Evolutionary conservation across 768 basidiomycete genomes (phyloP), one percentile per base, ranked within the genome.

Genomic region (Termitomyces sp.): DNA sequence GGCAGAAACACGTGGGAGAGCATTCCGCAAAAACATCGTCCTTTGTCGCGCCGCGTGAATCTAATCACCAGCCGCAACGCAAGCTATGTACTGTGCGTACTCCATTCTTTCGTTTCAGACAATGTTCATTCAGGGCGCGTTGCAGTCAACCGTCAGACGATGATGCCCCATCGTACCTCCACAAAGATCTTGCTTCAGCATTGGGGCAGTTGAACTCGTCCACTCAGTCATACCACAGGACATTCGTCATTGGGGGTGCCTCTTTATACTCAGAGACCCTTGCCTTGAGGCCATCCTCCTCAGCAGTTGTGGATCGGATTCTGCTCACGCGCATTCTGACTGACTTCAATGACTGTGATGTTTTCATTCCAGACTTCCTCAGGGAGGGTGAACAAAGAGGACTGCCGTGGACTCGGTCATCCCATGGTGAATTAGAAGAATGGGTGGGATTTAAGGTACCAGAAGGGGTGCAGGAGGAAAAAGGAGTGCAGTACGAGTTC

Each of bases 1-100:
- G 97, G 97, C 13, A 83, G 96, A 59, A 94, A 92, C 69, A 96
- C 95, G 15, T 99, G 97, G 97, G 94, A 98, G 76, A 92, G 92
- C 71, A 98, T 99, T 58, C 96, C 97, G 8, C 65, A 70, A 20
- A 91, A 87, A 71, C 91, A 90, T 75, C 81, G 91, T 63, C 97
- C 97, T 5, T 81, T 99, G 20, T 78, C 82, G 45, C 83, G 81
- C 48, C 81, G 97, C 54, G 58, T 82, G 58, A 99, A 98, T 70
- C 71, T 96, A 28, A 86, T 99, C 59, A 75, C 96, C 61, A 89
- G 85, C 73, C 79, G 82, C 53, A 84, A 87, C 65, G 46, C 70
- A 28, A 74, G 76, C 50, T 91, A 88, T 65, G 73, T 84, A 60
- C 70, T 90, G 92, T 93, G 71, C 61, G 90, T 72, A 44, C 18